Percentiles rank a stretch among this genome's conserved stretches.
These are phyloP conservation scores for Diaporthe citrichinensis DNA, from an alignment of 2,329 filamentous ascomycete species.

Conservation along the genomic window DNA sequence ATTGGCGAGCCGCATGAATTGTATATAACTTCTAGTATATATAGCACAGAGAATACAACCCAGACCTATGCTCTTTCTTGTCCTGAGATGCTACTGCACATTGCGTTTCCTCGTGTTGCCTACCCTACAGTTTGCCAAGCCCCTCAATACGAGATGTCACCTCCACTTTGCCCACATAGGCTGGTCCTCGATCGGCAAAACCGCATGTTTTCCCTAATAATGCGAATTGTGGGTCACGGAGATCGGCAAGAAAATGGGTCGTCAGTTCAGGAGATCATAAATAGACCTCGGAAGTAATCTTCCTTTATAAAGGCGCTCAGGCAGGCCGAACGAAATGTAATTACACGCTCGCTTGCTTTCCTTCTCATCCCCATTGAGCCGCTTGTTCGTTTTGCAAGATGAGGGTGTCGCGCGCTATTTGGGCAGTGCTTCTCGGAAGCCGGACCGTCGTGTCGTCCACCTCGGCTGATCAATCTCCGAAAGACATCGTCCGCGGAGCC, in stretches of 20 bases:
- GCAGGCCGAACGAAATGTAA: background rate
- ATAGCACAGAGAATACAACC: background rate
- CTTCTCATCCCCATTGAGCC: background rate
- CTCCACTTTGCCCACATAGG: constrained; percentile 19
- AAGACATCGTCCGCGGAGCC: constrained; percentile 3
- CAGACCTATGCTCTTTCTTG: background rate
- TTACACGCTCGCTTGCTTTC: background rate
- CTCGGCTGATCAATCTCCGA: constrained; percentile 10
- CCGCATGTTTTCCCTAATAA: constrained; percentile 1
- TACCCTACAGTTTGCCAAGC: constrained; percentile 1
- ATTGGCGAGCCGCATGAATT: background rate
- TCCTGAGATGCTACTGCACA: background rate
- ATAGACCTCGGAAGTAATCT: background rate
- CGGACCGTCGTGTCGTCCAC: constrained; percentile 15
- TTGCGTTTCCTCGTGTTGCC: constrained; percentile 7
- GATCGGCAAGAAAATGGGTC: constrained; percentile 24
- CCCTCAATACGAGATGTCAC: constrained; percentile 18
- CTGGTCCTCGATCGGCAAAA: constrained; percentile 11
- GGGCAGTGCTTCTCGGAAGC: constrained; percentile 19
- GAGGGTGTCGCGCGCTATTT: constrained; percentile 22
- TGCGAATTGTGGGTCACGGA: constrained; percentile 16
- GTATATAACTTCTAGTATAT: background rate
- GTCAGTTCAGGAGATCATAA: background rate
- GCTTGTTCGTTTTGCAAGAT: constrained; percentile 11
- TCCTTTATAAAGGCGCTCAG: background rate